Base-by-base conservation (phyloP, 108 stramenopile species). In the Skeletonema menzelii region DNA sequence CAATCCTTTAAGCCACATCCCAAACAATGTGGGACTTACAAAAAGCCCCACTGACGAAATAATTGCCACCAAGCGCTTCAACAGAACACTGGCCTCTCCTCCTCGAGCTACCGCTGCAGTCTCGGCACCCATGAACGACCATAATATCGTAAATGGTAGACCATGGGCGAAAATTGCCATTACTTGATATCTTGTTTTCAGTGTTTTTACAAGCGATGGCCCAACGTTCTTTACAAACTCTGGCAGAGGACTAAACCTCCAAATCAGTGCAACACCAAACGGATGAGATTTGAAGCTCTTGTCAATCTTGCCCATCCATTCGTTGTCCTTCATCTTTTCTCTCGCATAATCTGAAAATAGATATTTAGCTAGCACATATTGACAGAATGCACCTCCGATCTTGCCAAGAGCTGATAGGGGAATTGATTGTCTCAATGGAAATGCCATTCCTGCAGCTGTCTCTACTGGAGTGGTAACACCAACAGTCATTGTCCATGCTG, bases 221-320 rank as follows among this genome's bases (percentile, higher is more conserved):
- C 90, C 88, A 63, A 78, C 82, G 73, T 94, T 94, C 69, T 94
- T 94, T 26, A 91, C 79, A 30, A 88, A 85, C 77, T 94, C 93
- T 2, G 93, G 93, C n/a, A 94, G 76, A 26, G 82, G 83, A 42
- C 73, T 73, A 27, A 87, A 84, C 66, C 89, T 79, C 77, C 87
- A 77, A 55, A 91, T 68, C 35, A 91, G 27, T n/a, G 88, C 75
- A 10, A 78, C 76, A 44, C 63, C 17, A 19, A 85, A 73, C 6
- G 93, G 93, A 27, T 69, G 44, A 19, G 72, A 67, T 63, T 56
- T 53, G 38, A 90, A 73, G 32, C 74, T 70, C 13, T 58, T 40
- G n/a, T 85, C 69, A 20, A 90, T 56, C 13, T 81, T 65, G 32
- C 82, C 53, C 64, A 90, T 82, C 65, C 88, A 71, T 30, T 76